Base-by-base conservation (phyloP, 2,329 filamentous ascomycete genomes). In the Penicillium sp. region DNA sequence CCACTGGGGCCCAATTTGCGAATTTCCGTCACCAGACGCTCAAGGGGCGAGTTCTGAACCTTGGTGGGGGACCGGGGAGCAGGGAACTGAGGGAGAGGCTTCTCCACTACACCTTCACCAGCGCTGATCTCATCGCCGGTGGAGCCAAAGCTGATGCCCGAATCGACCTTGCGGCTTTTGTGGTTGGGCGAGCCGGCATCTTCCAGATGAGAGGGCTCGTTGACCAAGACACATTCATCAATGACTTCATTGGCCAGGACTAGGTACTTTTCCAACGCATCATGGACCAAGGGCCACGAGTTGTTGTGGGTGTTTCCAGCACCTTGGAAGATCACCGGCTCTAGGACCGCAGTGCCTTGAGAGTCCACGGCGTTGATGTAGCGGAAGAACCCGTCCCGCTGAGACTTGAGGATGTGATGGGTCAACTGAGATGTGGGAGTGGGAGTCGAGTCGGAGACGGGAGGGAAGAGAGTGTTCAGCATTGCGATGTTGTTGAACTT, bases 381-480 rank as follows among this genome's bases (percentile, higher is more conserved):
- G 26, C 73, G 70, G 64, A 80, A 82, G 59, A 80, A 81, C 5
- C 67, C 69, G 20, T 75, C 70, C n/a, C 79, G 74, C 51, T 82
- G 77, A 9, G 66, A 63, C 40, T 70, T 69, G 37, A 83, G 64
- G 5, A 73, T 67, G 16, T 69, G 59, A 3, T 65, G 58, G 6
- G 71, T 76, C 41, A 81, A 58, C 35, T 74, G 69, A 17, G 69
- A 61, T 7, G 75, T 76, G 4, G 73, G 75, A 29, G 67, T 66
- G 11, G 52, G 50, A 30, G 62, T 60, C 14, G 62, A 59, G 9
- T 61, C 59, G 29, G 68, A 66, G 28, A 73, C 67, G 2, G 79
- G 77, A 6, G 79, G 79, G 46, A 81, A 77, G 18, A 83, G 66
- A 7, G 79, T 82, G 61, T 83, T 83, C 34, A 83, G 72, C 72